A percentile compares a stretch with the other conserved stretches of the same genome.
Conservation (phyloP, 2,329 filamentous ascomycete genomes). For the Microascus cirrosus region DNA sequence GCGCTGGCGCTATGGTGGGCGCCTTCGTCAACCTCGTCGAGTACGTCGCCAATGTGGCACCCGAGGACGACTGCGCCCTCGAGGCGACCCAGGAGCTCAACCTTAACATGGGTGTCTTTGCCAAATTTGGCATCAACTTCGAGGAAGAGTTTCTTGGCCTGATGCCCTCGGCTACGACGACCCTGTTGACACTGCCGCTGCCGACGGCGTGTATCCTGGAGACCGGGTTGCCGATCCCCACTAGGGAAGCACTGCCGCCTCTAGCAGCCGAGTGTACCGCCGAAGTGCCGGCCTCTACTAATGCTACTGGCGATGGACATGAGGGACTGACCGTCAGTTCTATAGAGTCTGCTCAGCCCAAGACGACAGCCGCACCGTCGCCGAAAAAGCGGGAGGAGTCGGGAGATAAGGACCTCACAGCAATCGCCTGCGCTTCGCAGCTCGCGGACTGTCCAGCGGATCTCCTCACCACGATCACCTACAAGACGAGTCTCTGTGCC, state of each 20-base stretch:
- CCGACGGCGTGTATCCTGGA: conserved; percentile 1
- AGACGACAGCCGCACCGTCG: background rate
- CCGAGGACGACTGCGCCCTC: conserved; percentile 1
- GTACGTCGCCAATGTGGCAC: background rate
- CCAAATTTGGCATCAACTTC: background rate
- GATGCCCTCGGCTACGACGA: conserved; percentile 1
- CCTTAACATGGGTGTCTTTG: conserved; percentile 3
- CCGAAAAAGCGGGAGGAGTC: background rate
- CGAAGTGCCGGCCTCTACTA: background rate
- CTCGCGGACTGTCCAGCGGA: background rate
- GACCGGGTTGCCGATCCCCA: background rate
- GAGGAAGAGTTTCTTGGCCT: conserved; percentile 1
- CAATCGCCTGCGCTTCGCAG: background rate
- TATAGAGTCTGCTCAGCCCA: background rate
- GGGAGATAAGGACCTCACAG: background rate
- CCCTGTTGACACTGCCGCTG: conserved; percentile 1
- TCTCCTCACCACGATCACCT: conserved; percentile 3
- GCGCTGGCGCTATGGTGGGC: conserved; percentile 3
- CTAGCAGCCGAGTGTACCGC: background rate
- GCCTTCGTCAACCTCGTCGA: conserved; percentile 5
- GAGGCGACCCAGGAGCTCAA: conserved; percentile 3
- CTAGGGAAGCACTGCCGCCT: background rate
- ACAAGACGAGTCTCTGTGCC: background rate
- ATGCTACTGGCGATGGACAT: background rate
- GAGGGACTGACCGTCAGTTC: background rate